Conservation (phyloP, 139 green algal species). For the Micractinium conductrix region DNA sequence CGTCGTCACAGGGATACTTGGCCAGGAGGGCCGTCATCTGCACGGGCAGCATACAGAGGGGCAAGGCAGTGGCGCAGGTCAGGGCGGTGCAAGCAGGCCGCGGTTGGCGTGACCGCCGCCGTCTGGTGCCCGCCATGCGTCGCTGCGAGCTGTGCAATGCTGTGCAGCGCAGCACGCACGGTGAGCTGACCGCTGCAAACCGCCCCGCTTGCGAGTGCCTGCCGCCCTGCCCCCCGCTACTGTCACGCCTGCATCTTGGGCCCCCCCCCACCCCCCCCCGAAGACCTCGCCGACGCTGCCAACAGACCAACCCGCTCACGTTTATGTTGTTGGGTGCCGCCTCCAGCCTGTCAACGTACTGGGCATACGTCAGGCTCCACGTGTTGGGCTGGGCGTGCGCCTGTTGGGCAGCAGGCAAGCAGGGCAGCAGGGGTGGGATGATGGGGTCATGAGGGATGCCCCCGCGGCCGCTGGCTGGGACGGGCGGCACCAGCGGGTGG, state of each 20-base stretch:
- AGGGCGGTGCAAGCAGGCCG: no score
- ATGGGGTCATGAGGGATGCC: neutral
- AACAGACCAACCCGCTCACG: neutral
- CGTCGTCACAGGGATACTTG: neutral
- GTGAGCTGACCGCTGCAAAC: no score
- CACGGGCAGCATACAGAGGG: neutral
- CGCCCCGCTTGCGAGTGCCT: neutral
- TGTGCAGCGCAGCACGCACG: neutral
- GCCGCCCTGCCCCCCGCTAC: neutral
- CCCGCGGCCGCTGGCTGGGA: no score
- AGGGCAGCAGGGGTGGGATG: neutral
- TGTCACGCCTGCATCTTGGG: neutral
- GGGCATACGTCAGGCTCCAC: neutral
- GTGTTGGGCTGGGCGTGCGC: slow-evolving; percentile 10
- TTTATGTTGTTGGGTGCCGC: neutral
- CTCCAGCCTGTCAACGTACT: neutral
- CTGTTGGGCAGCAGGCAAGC: neutral
- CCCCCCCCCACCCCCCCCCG: neutral
- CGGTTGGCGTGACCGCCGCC: no score
- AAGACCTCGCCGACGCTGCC: no score
- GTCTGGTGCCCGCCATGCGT: neutral
- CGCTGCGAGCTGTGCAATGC: neutral
- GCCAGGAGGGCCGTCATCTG: neutral
- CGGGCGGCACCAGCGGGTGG: no score
- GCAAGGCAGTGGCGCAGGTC: neutral